phyloP scores from a whole-genome alignment of 352 stramenopile genomes.

The Pythium grandisporangium region DNA sequence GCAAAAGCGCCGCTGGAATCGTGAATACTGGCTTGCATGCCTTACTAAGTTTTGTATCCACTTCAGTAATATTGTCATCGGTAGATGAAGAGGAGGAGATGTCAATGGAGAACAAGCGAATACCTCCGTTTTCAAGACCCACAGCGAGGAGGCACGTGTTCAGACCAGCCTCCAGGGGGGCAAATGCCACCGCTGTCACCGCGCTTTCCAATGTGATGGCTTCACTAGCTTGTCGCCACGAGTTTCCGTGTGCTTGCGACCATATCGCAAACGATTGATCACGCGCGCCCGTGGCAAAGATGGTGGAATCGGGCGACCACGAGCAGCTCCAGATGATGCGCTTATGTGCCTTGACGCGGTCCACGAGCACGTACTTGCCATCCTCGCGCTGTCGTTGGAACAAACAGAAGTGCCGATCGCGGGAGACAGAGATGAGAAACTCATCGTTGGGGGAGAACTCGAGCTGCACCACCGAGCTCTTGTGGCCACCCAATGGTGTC shows the following conservation, averaged over 20 bases:
- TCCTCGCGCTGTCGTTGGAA: slow-evolving; percentile 22
- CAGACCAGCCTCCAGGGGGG: slow-evolving; percentile 7
- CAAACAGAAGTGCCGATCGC: slow-evolving; percentile 63
- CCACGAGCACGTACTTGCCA: slow-evolving; percentile 22
- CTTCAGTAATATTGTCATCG: too few relatives aligned
- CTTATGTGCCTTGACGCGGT: slow-evolving; percentile 59
- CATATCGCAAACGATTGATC: slow-evolving; percentile 63
- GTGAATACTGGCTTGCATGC: too few relatives aligned
- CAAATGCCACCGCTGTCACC: slow-evolving; percentile 58
- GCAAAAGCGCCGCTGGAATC: slow-evolving; percentile 1
- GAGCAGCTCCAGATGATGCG: slow-evolving; percentile 77
- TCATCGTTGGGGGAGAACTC: slow-evolving; percentile 59
- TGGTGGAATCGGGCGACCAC: slow-evolving; percentile 46
- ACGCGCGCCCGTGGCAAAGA: slow-evolving; percentile 52
- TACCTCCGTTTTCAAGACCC: slow-evolving; percentile 45
- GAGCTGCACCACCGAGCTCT: slow-evolving; percentile 72
- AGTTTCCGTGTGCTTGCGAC: slow-evolving; percentile 1
- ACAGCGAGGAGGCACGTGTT: slow-evolving; percentile 32
- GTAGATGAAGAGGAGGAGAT: too few relatives aligned
- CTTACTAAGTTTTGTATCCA: too few relatives aligned
- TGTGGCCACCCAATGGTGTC: slow-evolving; percentile 46
- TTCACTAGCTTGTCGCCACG: slow-evolving; percentile 13
- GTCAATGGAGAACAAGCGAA: slow-evolving; percentile 29
- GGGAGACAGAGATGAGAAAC: slow-evolving; percentile 56
- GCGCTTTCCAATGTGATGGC: slow-evolving; percentile 23